Evolutionary conservation across 2,329 filamentous ascomycete species (phyloP).

Genomic region (Pezicula radicicola): DNA sequence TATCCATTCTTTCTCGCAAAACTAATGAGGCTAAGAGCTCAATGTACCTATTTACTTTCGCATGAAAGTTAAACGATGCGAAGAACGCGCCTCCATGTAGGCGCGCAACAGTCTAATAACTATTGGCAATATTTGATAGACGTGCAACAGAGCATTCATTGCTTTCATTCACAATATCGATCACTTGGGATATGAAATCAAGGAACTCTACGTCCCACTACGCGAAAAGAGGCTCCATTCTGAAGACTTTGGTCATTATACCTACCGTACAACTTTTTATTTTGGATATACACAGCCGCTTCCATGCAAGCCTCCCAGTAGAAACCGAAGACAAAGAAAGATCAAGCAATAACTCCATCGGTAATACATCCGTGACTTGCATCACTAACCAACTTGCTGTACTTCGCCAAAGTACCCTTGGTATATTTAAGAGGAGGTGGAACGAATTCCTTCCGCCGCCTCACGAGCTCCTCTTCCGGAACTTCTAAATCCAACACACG

Average conservation of each 20-base stretch:
- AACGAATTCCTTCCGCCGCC: conserved; percentile 46
- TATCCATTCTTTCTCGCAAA: too few relatives aligned
- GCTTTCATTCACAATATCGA: too few relatives aligned
- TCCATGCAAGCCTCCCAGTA: not conserved
- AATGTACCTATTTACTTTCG: too few relatives aligned
- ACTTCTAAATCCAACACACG: conserved; percentile 50
- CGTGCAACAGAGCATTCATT: too few relatives aligned
- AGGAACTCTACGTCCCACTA: too few relatives aligned
- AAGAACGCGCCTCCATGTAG: too few relatives aligned
- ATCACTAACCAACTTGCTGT: conserved; percentile 50
- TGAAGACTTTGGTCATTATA: not conserved
- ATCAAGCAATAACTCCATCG: conserved; percentile 32
- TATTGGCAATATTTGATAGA: too few relatives aligned
- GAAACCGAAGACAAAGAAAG: not conserved
- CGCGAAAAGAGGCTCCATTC: not conserved
- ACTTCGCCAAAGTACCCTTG: conserved; percentile 58
- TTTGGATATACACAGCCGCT: not conserved
- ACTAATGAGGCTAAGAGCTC: too few relatives aligned
- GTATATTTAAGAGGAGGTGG: conserved; percentile 54
- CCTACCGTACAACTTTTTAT: not conserved
- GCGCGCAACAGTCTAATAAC: too few relatives aligned
- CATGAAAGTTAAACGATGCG: too few relatives aligned
- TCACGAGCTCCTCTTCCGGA: conserved; percentile 45
- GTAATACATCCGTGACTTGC: conserved; percentile 58
- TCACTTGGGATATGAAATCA: too few relatives aligned